Percentiles rank a stretch among this genome's conserved stretches.
phyloP scores from a whole-genome alignment of 225 moss, liverwort and hornwort species.

The Takakia lepidozioides region DNA sequence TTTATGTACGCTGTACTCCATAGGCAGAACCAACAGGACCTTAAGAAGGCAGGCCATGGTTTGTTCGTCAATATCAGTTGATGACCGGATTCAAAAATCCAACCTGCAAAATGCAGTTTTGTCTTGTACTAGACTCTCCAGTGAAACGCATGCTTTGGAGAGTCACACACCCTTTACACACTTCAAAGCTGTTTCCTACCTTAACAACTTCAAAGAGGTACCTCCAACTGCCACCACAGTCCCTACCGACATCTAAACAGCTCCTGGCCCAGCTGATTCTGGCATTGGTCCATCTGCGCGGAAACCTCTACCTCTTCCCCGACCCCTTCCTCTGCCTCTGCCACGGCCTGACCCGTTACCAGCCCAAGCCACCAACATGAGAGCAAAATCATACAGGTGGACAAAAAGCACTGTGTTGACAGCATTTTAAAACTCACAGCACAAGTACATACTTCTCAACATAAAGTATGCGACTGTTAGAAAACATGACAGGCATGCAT shows the following conservation, averaged over 20 bases:
- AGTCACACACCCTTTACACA: conserved; percentile 19
- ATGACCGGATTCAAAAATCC: conserved; percentile 45
- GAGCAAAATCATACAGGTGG: too few relatives aligned
- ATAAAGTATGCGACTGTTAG: background rate
- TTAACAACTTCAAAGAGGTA: conserved; percentile 33
- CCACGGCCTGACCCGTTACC: conserved; percentile 74
- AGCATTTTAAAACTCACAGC: conserved; percentile 3
- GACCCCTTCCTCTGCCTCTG: conserved; percentile 87
- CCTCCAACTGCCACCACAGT: conserved; percentile 48
- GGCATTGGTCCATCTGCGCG: conserved; percentile 68
- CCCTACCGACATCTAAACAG: conserved; percentile 17
- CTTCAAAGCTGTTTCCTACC: conserved; percentile 40
- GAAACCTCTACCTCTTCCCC: conserved; percentile 91
- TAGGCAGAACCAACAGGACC: conserved; percentile 4
- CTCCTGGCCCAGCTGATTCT: conserved; percentile 28
- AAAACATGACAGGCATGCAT: too few relatives aligned
- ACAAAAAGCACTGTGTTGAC: background rate
- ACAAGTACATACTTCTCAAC: conserved; percentile 5
- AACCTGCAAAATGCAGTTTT: conserved; percentile 52
- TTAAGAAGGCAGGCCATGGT: conserved; percentile 3
- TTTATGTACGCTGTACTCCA: conserved; percentile 4
- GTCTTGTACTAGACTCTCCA: conserved; percentile 33
- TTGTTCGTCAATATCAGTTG: conserved; percentile 18
- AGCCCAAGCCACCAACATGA: too few relatives aligned
- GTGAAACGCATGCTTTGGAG: conserved; percentile 25